These are phyloP conservation scores for Schwanniomyces yamadae DNA, from an alignment of 805 yeast genomes.

Conservation along the genomic window DNA sequence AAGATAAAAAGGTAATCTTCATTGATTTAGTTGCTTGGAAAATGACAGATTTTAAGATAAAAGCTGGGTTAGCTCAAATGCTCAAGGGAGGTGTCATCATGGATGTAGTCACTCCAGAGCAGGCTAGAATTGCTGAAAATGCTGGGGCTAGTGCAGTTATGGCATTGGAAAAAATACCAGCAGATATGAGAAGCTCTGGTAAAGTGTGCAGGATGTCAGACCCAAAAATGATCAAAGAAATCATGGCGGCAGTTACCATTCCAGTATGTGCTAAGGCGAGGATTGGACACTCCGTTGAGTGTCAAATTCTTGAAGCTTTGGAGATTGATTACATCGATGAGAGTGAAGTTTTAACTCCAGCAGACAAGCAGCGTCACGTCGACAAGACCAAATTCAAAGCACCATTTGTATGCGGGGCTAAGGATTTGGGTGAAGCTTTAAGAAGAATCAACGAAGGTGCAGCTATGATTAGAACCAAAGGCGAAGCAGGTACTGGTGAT, in stretches of 20 bases:
- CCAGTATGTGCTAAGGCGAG: slow-evolving; percentile 87
- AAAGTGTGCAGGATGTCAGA: slow-evolving; percentile 86
- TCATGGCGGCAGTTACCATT: slow-evolving; percentile 67
- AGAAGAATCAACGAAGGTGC: slow-evolving; percentile 81
- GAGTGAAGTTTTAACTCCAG: slow-evolving; percentile 81
- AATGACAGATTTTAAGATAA: slow-evolving; percentile 48
- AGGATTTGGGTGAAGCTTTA: slow-evolving; percentile 77
- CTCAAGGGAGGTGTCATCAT: slow-evolving; percentile 73
- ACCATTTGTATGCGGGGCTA: slow-evolving; percentile 85
- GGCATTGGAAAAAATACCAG: slow-evolving; percentile 85
- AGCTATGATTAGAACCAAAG: slow-evolving; percentile 83
- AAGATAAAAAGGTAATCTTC: too few species aligned
- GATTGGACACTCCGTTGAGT: slow-evolving; percentile 82
- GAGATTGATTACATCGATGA: slow-evolving; percentile 81
- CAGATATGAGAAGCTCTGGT: slow-evolving; percentile 79
- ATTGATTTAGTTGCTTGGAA: too few species aligned
- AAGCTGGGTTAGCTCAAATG: slow-evolving; percentile 85
- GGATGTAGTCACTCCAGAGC: slow-evolving; percentile 79
- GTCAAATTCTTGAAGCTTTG: slow-evolving; percentile 69
- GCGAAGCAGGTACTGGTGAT: slow-evolving; percentile 90
- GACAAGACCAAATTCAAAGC: slow-evolving; percentile 58
- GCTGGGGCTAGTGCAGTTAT: slow-evolving; percentile 91
- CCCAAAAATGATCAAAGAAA: slow-evolving; percentile 72
- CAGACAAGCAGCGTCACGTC: slow-evolving; percentile 68
- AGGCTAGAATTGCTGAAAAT: slow-evolving; percentile 73